Evolutionary conservation across 495 filamentous ascomycete genomes (phyloP), one percentile per base, ranked within the genome.

Genomic region (Emericellopsis terricola): DNA sequence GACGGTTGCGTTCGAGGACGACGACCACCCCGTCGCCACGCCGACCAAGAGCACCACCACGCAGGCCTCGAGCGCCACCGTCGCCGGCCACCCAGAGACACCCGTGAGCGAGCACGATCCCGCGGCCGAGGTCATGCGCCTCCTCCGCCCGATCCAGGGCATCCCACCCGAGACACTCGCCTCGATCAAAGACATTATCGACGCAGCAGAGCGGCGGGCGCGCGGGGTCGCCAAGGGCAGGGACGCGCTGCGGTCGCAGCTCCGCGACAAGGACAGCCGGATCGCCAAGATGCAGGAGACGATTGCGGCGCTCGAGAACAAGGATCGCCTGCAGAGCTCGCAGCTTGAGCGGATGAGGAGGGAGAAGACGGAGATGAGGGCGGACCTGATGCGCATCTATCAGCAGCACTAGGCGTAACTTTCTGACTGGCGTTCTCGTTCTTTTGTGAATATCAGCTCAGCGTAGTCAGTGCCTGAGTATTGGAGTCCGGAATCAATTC

Each of bases 311-410:
- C 33, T 35, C 4, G 33, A 27, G 21, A 28, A 17, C 19, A 27
- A 15, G 33, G 33, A 35, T 19, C 33, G 20, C 19, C 6, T 15
- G 20, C 7, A 24, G 21, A 23, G 27, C 19, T 6, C 19, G 3
- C 33, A 35, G 33, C 23, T 35, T 16, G 24, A 18, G 11, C 31
- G 24, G 2, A 33, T 33, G n/a, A n/a, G n/a, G n/a, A n/a, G n/a
- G n/a, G n/a, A n/a, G n/a, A n/a, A n/a, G n/a, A 26, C 23, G 23
- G 11, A 26, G 6, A 26, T 26, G 23, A 35, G 27, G 21, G 33
- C 33, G n/a, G 15, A 15, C 6, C 17, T 35, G n/a, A 35, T 35
- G 33, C 23, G 24, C 19, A 26, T 35, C 19, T 35, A 26, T 8
- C 19, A 35, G 21, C 15, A 26, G 9, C 20, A 35, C 13, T 35